phyloP scores from a whole-genome alignment of 768 basidiomycete genomes.

The Guyanaporus albipodus region DNA sequence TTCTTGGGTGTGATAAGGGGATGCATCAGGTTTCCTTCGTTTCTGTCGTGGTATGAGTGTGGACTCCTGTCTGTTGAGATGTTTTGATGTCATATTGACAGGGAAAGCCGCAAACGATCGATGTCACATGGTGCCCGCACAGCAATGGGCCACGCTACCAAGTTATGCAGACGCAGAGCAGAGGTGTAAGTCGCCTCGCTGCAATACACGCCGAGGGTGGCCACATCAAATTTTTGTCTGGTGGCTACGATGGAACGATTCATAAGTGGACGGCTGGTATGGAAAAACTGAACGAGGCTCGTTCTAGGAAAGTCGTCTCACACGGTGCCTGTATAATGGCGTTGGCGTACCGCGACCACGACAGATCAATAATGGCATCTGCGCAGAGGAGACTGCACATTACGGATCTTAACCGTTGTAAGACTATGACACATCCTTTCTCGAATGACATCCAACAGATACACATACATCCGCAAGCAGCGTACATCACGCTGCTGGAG shows the following conservation, averaged over 20 bases:
- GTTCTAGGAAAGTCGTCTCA: conserved; percentile 28
- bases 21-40: conserved; percentile 42
- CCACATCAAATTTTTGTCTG: conserved; percentile 42
- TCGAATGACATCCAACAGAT: conserved; percentile 42
- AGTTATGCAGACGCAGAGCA: conserved; percentile 17
- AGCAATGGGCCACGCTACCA: conserved; percentile 24
- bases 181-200: conserved; percentile 43
- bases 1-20: conserved; percentile 43
- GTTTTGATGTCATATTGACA: conserved; percentile 26
- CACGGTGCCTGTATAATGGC: conserved; percentile 33
- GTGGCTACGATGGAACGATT: conserved; percentile 44
- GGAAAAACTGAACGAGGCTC: conserved; percentile 19
- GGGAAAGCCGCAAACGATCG: conserved; percentile 29
- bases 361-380: conserved; percentile 35
- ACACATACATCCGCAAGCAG: conserved; percentile 42
- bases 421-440: conserved; percentile 28
- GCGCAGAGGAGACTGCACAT: conserved; percentile 33
- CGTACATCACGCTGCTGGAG: conserved; percentile 45
- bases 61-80: conserved; percentile 24
- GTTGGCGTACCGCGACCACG: conserved; percentile 36
- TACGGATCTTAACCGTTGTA: conserved; percentile 37
- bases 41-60: conserved; percentile 30
- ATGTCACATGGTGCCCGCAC: conserved; percentile 34
- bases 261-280: conserved; percentile 36
- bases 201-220: conserved; percentile 30